Evolutionary conservation across 1,139 yeast genomes (phyloP).

Genomic region (Spencermartinsiella ligniputridi): DNA sequence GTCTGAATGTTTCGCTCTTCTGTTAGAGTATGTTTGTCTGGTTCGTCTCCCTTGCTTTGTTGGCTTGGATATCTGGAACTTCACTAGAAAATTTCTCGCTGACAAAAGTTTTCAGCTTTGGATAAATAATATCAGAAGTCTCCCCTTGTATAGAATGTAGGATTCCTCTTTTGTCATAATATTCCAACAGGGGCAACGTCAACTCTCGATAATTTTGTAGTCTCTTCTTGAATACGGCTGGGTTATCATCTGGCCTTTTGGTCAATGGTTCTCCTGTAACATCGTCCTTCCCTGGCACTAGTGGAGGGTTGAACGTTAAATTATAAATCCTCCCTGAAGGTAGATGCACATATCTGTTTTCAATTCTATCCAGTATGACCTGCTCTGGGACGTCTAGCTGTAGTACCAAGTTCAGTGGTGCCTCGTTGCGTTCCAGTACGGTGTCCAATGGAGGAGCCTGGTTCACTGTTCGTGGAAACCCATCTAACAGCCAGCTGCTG

Average conservation of each 20-base stretch:
- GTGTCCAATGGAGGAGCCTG: slow-evolving; percentile 64
- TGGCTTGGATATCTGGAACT: no score
- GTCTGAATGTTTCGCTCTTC: no score
- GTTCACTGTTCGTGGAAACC: slow-evolving; percentile 75
- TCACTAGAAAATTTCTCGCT: slow-evolving; percentile 11
- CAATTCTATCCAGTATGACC: slow-evolving; percentile 74
- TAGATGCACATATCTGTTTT: slow-evolving; percentile 78
- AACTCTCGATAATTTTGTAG: slow-evolving; percentile 57
- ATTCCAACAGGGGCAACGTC: slow-evolving; percentile 60
- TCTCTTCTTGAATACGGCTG: slow-evolving; percentile 62
- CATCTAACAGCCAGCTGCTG: slow-evolving; percentile 76
- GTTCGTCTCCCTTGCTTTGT: no score
- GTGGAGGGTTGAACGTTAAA: slow-evolving; percentile 84
- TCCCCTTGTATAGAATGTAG: slow-evolving; percentile 62
- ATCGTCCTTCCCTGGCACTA: slow-evolving; percentile 74
- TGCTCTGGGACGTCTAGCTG: slow-evolving; percentile 79
- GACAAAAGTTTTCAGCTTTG: slow-evolving; percentile 44
- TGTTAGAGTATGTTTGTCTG: no score
- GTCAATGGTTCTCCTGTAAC: slow-evolving; percentile 80
- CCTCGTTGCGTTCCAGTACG: slow-evolving; percentile 38
- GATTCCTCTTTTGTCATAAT: slow-evolving; percentile 51
- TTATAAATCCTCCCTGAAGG: slow-evolving; percentile 86
- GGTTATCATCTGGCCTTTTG: slow-evolving; percentile 78
- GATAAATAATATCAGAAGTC: slow-evolving; percentile 79
- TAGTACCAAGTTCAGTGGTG: slow-evolving; percentile 65